Base-by-base conservation (phyloP, 495 filamentous ascomycete species). In the Penicillium lividum region DNA sequence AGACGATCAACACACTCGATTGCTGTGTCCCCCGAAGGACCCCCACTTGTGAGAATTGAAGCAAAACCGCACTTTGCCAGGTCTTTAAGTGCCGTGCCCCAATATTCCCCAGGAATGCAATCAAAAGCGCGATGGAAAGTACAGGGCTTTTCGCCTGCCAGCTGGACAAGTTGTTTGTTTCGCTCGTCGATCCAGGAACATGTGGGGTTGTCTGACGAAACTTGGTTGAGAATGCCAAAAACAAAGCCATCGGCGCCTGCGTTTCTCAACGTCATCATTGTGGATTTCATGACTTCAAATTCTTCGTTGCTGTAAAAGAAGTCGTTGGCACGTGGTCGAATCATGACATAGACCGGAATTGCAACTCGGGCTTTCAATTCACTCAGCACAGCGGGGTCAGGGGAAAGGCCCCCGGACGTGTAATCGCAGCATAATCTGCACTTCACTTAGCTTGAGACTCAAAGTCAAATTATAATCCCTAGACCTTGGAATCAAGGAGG, bases 71-170 rank as follows among this genome's bases (percentile, higher is more conserved):
- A 74, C 6, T 60, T 43, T 0, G 68, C 65, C 30, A 83, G 57
- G 6, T 70, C 67, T 10, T 65, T 62, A 33, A 77, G 40, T 11
- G 71, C 60, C 1, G 58, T 61, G 30, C 69, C 61, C 66, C 69
- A 70, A 3, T 66, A 7, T 29, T 38, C 16, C 13, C 73, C 63
- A 1, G 64, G 62, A 7, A 78, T 69, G 27, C 68, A 59, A 57
- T 83, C 80, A 67, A 84, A 80, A 3, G 80, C 80, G 15, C 80
- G 74, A 57, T 83, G 80, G 49, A 84, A 84, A 13, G 80, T 84
- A 61, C 80, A 84, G 5, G 77, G 76, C 9, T 66, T 62, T 0
- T 74, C 72, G 3, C 54, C 60, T 1, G 80, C 80, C 7, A 70
- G 57, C 36, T 51, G 36, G 2, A 82, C 73, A 42, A 84, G 64